Base-by-base conservation (phyloP, 2,329 filamentous ascomycete genomes). In the Colletotrichum lentis region DNA sequence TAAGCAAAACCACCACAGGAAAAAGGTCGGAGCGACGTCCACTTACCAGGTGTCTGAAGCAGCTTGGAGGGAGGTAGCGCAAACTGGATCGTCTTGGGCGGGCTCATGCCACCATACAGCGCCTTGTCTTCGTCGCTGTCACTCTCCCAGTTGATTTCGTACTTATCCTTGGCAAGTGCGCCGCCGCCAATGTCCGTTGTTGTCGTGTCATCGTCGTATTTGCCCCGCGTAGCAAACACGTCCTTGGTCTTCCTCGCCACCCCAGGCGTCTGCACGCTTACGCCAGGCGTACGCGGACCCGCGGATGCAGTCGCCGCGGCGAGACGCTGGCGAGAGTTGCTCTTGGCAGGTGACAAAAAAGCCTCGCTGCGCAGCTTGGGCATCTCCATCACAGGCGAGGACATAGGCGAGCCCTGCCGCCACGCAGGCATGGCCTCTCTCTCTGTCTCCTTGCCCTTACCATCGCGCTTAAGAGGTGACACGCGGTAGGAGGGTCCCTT, bases 51-150 rank as follows among this genome's bases (percentile, higher is more conserved):
- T 56, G 93, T 96, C 77, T 94, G 92, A 76, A 95, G 78, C 24
- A 96, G 80, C 75, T 91, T 90, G 47, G 89, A 91, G 61, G 91
- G 90, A 58, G 91, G 91, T 55, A 96, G 80, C 52, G 91, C 90
- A 77, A 96, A 96, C 74, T 94, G 91, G 69, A 96, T 94, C 12
- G 93, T 96, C 83, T 98, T 98, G 0, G 96, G 96, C 35, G 96
- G 96, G 74, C 93, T 97, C 79, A 94, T 90, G 6, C 90, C 92
- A 7, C 86, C 86, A 67, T 91, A 90, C 6, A 87, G 75, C 49
- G 84, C 87, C 27, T 84, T 84, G 46, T 87, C 87, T 56, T 90
- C 87, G 11, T 88, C 87, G 64, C 88, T 89, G 69, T 94, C 90
- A 73, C 89, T 91, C 61, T 94, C 90, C 90, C 93, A 96, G 20